Evolutionary conservation across 768 basidiomycete species (phyloP), one percentile per base, ranked within the genome.

Genomic region (Cystobasidium tubakii): DNA sequence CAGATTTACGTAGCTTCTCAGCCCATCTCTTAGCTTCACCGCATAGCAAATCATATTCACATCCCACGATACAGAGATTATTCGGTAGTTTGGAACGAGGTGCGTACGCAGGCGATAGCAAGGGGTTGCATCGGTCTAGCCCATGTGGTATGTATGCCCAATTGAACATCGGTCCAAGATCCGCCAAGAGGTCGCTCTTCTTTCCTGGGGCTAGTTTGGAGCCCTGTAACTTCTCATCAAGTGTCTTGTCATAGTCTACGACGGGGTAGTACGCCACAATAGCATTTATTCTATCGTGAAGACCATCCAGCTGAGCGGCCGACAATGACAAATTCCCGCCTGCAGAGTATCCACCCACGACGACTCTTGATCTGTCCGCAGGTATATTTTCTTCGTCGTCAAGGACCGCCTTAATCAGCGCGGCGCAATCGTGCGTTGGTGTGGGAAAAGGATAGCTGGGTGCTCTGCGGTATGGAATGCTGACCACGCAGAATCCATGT

Each of bases 231-330:
- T 71, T 71, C 10, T 36, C 44, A 13, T 55, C 53, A 3, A 71
- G 69, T 10, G 33, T 46, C n/a, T 4, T 34, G 21, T 25, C 33
- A 36, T 71, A 71, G 69, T 71, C 55, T 12, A 60, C 55, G 9
- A 71, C 69, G 12, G 69, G 69, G 29, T 71, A 71, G 55, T 71
- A 71, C 29, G 69, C 69, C 12, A 71, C 69, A n/a, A 71, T 53
- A 31, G 50, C 69, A 19, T 60, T 71, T 15, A 71, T 60, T 13
- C 27, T 31, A 19, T 60, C 69, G 55, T 71, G 69, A 10, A 71
- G 36, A 23, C 69, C 69, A 34, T 46, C n/a, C 19, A 71, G 69
- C 54, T 71, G 69, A 10, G 36, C 54, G n/a, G 69, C 53, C 3
- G 54, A 55, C 31, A 71, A 34, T 2, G 54, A 57, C 1, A 71